Conservation (phyloP, 805 yeast species). For the Diddensiella caesifluorescens region DNA sequence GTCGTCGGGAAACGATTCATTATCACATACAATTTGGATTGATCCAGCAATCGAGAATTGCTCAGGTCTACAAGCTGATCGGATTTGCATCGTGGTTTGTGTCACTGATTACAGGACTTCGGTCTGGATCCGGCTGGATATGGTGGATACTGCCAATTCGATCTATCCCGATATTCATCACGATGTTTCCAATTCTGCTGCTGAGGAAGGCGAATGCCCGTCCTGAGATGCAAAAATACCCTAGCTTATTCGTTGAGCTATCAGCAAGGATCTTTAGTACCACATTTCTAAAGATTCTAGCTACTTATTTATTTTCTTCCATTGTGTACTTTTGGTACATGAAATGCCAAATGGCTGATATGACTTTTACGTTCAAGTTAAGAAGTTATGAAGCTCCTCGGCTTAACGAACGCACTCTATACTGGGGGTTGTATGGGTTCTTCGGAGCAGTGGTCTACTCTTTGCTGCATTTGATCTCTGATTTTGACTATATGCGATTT, state of each 20-base stretch:
- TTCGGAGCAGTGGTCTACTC: constrained; percentile 8
- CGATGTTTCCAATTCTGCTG: constrained; percentile 11
- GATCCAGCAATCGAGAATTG: too few relatives aligned
- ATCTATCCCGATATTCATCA: constrained; percentile 8
- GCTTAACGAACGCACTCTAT: constrained; percentile 8
- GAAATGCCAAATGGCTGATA: constrained; percentile 8
- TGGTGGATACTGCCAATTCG: constrained; percentile 18
- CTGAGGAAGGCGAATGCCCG: constrained; percentile 18
- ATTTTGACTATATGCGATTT: constrained; percentile 15
- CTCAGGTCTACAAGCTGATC: too few relatives aligned
- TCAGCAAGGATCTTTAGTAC: background rate
- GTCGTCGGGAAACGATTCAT: constrained; percentile 8
- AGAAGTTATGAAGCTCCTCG: constrained; percentile 11
- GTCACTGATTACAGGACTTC: constrained; percentile 3
- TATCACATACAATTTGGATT: constrained; percentile 8
- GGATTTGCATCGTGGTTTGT: constrained; percentile 1
- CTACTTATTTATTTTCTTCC: constrained; percentile 7
- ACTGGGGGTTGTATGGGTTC: background rate
- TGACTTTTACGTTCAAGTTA: constrained; percentile 9
- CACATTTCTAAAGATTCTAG: constrained; percentile 2
- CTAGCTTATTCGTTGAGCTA: constrained; percentile 9
- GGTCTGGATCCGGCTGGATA: constrained; percentile 14
- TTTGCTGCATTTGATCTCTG: constrained; percentile 10
- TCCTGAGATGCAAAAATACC: constrained; percentile 11
- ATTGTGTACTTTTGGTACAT: constrained; percentile 7